Evolutionary conservation across 805 yeast species (phyloP), one percentile per base, ranked within the genome.

Genomic region (Candida nanaspora): DNA sequence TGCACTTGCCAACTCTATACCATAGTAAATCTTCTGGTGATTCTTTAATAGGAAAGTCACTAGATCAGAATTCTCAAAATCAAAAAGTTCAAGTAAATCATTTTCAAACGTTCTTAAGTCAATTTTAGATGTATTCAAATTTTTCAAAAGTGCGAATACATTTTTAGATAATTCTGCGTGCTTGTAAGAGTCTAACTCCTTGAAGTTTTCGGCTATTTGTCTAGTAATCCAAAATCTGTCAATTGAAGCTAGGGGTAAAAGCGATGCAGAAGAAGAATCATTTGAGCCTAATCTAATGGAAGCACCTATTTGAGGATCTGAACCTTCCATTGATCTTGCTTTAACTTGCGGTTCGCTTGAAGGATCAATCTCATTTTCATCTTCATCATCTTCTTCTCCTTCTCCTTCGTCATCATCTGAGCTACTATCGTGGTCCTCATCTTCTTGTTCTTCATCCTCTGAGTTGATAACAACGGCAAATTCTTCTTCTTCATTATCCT

Each of bases 161-260:
- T 62, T 54, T 1, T 58, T 50, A 6, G 80, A 56, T 5, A 67
- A 49, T 22, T 66, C 68, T 0, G 59, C 41, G 37, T 55, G 56
- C 33, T 48, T 55, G 40, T 53, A 53, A 54, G 66, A 46, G 70
- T 77, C 76, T 21, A 52, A 48, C 36, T 56, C 62, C 7, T 41
- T 48, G 32, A 54, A 53, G 4, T 51, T 49, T 2, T 59, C 39
- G 0, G 75, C 56, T 1, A 85, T 46, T 38, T 69, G 66, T 42
- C 76, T 65, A 38, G 76, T 76, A 2, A 85, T 58, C 73, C 78
- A 85, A 42, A 63, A 70, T 6, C 55, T 59, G 41, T 68, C 65
- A 6, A 62, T 45, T 1, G 47, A 37, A 26, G 44, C 44, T 7
- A 55, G 45, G 15, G 46, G 46, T 15, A 54, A 37, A 16, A 15